phyloP scores from a whole-genome alignment of 2,329 filamentous ascomycete genomes.

The Pseudocercospora macadamiae region DNA sequence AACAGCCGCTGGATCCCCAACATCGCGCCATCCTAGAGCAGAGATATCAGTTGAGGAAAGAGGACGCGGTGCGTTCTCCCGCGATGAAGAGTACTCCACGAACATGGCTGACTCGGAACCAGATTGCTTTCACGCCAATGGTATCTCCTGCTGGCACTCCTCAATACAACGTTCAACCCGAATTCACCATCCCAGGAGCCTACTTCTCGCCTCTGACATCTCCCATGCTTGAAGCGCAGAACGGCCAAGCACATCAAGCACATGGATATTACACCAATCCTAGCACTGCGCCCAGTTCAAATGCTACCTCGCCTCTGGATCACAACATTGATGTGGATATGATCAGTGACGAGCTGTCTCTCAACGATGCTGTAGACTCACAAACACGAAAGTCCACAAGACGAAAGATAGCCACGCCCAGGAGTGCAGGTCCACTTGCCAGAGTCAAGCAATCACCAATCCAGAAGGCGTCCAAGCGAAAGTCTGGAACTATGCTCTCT shows the following conservation, averaged over 20 bases:
- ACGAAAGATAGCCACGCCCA: slow-evolving; percentile 56
- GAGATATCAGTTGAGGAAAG: slow-evolving; percentile 67
- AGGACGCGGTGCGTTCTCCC: slow-evolving; percentile 66
- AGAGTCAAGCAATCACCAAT: slow-evolving; percentile 72
- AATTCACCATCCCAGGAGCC: slow-evolving; percentile 67
- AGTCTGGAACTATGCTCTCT: slow-evolving; percentile 47
- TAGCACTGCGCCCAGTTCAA: slow-evolving; percentile 57
- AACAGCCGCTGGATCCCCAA: slow-evolving; percentile 55
- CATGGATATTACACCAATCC: slow-evolving; percentile 51
- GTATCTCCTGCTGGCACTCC: slow-evolving; percentile 85
- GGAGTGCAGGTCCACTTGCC: slow-evolving; percentile 46
- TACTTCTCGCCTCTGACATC: slow-evolving; percentile 86
- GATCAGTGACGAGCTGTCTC: slow-evolving; percentile 40
- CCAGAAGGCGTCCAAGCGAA: slow-evolving; percentile 63
- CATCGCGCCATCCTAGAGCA: slow-evolving; percentile 67
- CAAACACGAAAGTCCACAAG: slow-evolving; percentile 47
- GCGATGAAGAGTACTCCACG: slow-evolving; percentile 16
- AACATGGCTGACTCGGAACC: slow-evolving; percentile 21
- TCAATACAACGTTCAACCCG: slow-evolving; percentile 60
- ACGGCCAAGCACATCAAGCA: slow-evolving; percentile 45
- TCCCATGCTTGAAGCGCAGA: slow-evolving; percentile 75
- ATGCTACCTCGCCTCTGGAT: slow-evolving; percentile 53
- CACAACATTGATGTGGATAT: slow-evolving; percentile 48
- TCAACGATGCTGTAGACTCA: slow-evolving; percentile 32
- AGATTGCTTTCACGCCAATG: slow-evolving; percentile 68